phyloP scores from a whole-genome alignment of 179 eudicot species.

The Beta corolliflora region DNA sequence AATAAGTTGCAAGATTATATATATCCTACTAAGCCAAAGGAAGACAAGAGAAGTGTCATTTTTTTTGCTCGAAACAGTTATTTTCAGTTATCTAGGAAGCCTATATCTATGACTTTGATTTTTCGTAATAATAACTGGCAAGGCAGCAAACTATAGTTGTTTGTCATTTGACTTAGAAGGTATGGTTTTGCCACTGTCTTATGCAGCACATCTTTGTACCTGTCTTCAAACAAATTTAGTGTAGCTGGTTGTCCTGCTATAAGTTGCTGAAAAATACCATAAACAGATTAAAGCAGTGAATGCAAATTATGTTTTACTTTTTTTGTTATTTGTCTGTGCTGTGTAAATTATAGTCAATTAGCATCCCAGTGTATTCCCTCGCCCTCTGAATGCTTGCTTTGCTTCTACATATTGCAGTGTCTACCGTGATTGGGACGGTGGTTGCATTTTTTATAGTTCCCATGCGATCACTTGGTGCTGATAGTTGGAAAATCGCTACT shows the following conservation, averaged over 20 bases:
- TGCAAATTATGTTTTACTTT: neutral
- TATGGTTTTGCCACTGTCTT: neutral
- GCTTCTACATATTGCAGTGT: constrained; percentile 45
- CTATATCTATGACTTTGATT: neutral
- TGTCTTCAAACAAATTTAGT: neutral
- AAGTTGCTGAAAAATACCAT: constrained; percentile 1
- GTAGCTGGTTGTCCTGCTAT: neutral
- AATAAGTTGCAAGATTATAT: neutral
- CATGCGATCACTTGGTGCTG: constrained; percentile 79
- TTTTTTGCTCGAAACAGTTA: neutral
- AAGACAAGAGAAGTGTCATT: neutral
- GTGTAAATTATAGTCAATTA: neutral
- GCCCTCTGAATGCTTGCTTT: neutral
- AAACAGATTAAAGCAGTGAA: neutral
- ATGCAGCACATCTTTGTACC: neutral
- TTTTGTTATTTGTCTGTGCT: neutral
- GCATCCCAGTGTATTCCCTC: neutral
- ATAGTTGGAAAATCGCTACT: constrained; percentile 85
- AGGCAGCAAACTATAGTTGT: neutral
- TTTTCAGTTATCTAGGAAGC: neutral
- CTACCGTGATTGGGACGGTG: constrained; percentile 65
- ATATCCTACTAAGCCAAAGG: too few species aligned
- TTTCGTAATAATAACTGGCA: neutral
- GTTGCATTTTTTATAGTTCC: constrained; percentile 71
- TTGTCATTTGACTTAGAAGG: neutral